phyloP scores from a whole-genome alignment of 805 yeast genomes.

The Saturnispora saitoi region DNA sequence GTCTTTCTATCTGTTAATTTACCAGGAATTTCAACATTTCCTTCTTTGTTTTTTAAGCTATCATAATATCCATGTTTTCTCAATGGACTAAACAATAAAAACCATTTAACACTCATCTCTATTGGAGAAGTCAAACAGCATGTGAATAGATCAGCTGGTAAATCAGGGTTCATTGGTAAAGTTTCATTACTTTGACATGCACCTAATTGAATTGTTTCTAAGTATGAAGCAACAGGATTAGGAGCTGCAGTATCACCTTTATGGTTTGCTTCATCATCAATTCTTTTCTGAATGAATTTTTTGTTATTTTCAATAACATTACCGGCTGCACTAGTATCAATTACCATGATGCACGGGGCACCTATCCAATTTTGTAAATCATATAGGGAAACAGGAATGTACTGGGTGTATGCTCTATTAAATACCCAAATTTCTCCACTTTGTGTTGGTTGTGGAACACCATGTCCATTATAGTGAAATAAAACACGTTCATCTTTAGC shows the following conservation, averaged over 20 bases:
- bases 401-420: conserved; percentile 93
- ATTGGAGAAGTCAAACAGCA: conserved; percentile 94
- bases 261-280: conserved; percentile 72
- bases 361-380: conserved; percentile 97
- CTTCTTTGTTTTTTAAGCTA: conserved; percentile 39
- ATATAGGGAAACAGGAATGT: conserved; percentile 91
- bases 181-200: conserved; percentile 84
- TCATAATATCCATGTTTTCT: conserved; percentile 42
- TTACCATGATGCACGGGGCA: conserved; percentile 92
- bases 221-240: conserved; percentile 59
- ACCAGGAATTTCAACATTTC: conserved; percentile 75
- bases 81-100: conserved; percentile 73
- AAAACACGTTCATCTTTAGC: conserved; percentile 90
- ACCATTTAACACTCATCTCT: conserved; percentile 88
- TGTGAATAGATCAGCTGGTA: conserved; percentile 94
- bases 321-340: conserved; percentile 93
- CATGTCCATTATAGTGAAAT: conserved; percentile 96
- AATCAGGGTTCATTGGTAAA: conserved; percentile 84
- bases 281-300: conserved; percentile 80
- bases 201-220: conserved; percentile 87
- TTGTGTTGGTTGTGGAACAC: conserved; percentile 95
- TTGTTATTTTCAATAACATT: conserved; percentile 84
- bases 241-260: conserved; percentile 42
- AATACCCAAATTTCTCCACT: conserved; percentile 98
- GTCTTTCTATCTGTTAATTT: conserved; percentile 87